Percentiles rank a stretch among this genome's conserved stretches.
Evolutionary conservation across 306 rosid species (phyloP).

Genomic region (Oemleria cerasiformis): DNA sequence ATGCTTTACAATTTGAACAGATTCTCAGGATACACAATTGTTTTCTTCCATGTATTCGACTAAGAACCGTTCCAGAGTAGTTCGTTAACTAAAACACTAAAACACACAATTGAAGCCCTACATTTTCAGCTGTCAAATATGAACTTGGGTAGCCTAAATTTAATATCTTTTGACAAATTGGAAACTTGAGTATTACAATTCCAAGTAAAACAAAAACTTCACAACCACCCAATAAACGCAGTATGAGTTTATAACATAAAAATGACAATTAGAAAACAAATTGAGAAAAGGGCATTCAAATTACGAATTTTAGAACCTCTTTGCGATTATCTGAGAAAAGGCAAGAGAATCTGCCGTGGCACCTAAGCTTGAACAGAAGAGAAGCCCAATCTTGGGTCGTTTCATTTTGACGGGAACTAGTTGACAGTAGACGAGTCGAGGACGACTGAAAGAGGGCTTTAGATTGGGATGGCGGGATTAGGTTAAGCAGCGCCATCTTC

Average conservation of each 20-base stretch:
- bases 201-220: neutral
- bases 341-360: conserved; percentile 61
- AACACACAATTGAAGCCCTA: neutral
- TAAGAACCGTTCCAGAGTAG: too few species aligned
- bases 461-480: conserved; percentile 37
- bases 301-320: conserved; percentile 39
- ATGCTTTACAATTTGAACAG: too few species aligned
- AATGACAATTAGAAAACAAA: neutral
- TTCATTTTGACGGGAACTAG: conserved; percentile 20
- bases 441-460: conserved; percentile 18
- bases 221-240: neutral
- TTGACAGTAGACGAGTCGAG: conserved; percentile 12
- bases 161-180: neutral
- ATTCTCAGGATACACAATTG: too few species aligned
- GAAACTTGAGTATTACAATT: neutral
- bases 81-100: neutral
- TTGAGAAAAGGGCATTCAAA: neutral
- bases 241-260: neutral
- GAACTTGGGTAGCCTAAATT: neutral
- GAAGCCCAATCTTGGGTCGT: conserved; percentile 32
- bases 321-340: conserved; percentile 66
- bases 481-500: conserved; percentile 64
- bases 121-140: neutral
- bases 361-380: conserved; percentile 50
- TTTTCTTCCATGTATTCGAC: too few species aligned